Conservation (phyloP, 805 yeast species). For the Yarrowia bubula region DNA sequence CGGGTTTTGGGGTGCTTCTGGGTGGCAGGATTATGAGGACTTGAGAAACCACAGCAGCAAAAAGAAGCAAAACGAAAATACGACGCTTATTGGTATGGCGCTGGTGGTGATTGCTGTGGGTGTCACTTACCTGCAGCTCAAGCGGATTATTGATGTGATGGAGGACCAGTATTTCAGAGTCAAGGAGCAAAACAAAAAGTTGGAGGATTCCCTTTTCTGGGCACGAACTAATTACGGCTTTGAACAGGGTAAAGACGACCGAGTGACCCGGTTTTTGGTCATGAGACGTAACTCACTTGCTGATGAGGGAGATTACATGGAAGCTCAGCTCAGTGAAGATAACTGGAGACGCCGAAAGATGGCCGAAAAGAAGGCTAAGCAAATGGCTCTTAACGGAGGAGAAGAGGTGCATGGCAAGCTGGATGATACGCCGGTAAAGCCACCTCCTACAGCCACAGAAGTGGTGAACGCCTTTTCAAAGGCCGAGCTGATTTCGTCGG, state of each 20-base stretch:
- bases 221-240: constrained; percentile 9
- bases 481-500: constrained; percentile 2
- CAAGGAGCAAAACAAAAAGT: constrained; percentile 16
- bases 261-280: constrained; percentile 14
- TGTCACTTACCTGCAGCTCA: constrained; percentile 5
- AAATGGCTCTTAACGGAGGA: background rate
- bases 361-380: background rate
- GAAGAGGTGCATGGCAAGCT: constrained; percentile 11
- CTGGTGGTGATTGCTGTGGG: background rate
- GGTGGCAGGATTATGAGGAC: constrained; percentile 25
- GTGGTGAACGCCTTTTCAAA: constrained; percentile 6
- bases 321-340: constrained; percentile 17
- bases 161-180: constrained; percentile 21
- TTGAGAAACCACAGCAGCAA: constrained; percentile 2
- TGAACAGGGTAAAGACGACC: constrained; percentile 8
- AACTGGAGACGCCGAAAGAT: constrained; percentile 21
- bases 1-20: constrained; percentile 24
- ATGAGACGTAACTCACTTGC: constrained; percentile 14
- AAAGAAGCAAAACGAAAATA: background rate
- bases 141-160: constrained; percentile 18
- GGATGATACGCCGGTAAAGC: background rate
- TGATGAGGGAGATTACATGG: constrained; percentile 21
- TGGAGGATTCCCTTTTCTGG: constrained; percentile 19
- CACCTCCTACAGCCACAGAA: background rate
- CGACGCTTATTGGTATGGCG: constrained; percentile 15